Evolutionary conservation across 1,284 basidiomycete genomes (phyloP).

Genomic region (Hortiboletus rubellus): DNA sequence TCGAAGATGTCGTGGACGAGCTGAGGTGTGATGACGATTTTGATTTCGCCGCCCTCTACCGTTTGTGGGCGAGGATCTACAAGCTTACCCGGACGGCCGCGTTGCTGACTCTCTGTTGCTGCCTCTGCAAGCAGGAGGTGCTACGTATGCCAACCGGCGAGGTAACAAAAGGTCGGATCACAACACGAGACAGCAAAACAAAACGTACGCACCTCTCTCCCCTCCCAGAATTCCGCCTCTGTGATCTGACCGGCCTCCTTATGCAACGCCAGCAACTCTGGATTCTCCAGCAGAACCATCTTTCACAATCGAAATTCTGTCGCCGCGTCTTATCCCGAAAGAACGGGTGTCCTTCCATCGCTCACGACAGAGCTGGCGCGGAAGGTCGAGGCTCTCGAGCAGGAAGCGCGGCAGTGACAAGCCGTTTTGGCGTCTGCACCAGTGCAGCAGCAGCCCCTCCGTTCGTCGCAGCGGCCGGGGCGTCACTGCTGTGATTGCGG

Average conservation of each 20-base stretch:
- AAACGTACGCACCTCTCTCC: constrained; percentile 70
- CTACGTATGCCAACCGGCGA: constrained; percentile 37
- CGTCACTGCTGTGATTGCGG: constrained; percentile 53
- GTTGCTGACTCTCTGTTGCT: constrained; percentile 71
- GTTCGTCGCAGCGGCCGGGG: background rate
- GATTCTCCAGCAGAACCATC: constrained; percentile 74
- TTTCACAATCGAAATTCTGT: constrained; percentile 73
- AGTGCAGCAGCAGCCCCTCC: constrained; percentile 13
- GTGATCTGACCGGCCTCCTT: constrained; percentile 81
- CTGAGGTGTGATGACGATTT: constrained; percentile 91
- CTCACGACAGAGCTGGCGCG: constrained; percentile 61
- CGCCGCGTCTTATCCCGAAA: constrained; percentile 57
- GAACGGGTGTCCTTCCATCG: constrained; percentile 55
- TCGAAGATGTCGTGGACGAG: constrained; percentile 96
- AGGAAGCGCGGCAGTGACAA: constrained; percentile 20
- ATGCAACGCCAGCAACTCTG: constrained; percentile 77
- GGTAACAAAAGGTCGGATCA: background rate
- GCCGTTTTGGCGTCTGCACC: constrained; percentile 32
- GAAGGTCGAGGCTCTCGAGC: constrained; percentile 47
- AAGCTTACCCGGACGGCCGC: constrained; percentile 82
- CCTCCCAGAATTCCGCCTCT: constrained; percentile 95
- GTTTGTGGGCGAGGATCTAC: constrained; percentile 89
- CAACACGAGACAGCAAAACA: background rate
- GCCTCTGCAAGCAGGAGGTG: constrained; percentile 72
- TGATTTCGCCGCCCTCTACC: constrained; percentile 77